phyloP scores from a whole-genome alignment of 495 filamentous ascomycete species.

The Arthonia radiata region DNA sequence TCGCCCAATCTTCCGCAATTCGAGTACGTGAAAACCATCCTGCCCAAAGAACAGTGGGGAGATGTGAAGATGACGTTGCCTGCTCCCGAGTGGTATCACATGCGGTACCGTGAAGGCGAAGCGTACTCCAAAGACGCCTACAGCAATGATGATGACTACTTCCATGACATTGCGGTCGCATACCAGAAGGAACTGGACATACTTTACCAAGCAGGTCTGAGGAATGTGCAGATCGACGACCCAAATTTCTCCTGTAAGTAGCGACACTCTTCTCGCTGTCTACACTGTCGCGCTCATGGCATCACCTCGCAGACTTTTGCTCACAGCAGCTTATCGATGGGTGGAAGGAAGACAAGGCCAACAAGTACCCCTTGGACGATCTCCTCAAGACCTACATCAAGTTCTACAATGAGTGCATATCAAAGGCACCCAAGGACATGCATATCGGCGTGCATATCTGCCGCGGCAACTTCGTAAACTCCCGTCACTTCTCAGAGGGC shows the following conservation, averaged over 20 bases:
- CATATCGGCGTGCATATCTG: conserved; percentile 53
- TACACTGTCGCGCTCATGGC: too few species aligned
- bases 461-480: conserved; percentile 55
- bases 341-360: conserved; percentile 30
- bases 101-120: conserved; percentile 43
- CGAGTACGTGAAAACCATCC: conserved; percentile 36
- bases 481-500: conserved; percentile 57
- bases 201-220: conserved; percentile 40
- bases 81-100: conserved; percentile 49
- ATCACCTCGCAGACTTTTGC: conserved; percentile 38
- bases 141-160: conserved; percentile 41
- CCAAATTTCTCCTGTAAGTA: conserved; percentile 51
- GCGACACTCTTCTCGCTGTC: too few species aligned
- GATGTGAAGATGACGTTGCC: conserved; percentile 52
- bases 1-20: conserved; percentile 39
- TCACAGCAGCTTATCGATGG: conserved; percentile 36
- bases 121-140: conserved; percentile 45
- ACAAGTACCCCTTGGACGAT: conserved; percentile 33
- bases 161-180: conserved; percentile 46
- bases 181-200: conserved; percentile 41
- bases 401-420: conserved; percentile 51
- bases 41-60: conserved; percentile 30
- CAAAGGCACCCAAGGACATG: conserved; percentile 36
- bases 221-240: conserved; percentile 55
- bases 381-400: conserved; percentile 51